phyloP scores from a whole-genome alignment of 305 asterid species.

The Fraxinus platypoda region DNA sequence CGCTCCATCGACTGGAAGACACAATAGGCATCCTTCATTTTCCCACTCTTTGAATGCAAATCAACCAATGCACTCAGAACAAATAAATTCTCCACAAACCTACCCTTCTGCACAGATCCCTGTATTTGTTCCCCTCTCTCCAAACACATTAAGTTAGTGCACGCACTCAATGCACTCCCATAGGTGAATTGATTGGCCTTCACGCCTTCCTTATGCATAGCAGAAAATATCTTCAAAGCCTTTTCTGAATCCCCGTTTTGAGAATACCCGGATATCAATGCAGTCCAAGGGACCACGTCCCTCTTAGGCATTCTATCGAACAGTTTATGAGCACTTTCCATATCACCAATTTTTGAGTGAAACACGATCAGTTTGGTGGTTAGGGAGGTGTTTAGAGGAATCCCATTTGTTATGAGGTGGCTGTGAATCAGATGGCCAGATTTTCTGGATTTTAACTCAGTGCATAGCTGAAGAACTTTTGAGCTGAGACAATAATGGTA shows the following conservation, averaged over 20 bases:
- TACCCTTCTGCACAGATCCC: constrained; percentile 41
- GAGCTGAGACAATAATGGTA: constrained; percentile 36
- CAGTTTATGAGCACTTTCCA: constrained; percentile 37
- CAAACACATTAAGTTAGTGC: constrained; percentile 39
- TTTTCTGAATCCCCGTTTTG: constrained; percentile 33
- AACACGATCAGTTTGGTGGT: constrained; percentile 41
- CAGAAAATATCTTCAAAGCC: constrained; percentile 37
- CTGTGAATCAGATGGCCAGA: constrained; percentile 39
- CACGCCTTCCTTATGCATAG: constrained; percentile 45
- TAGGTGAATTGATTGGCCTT: constrained; percentile 59
- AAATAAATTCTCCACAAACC: constrained; percentile 41
- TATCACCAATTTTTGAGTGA: constrained; percentile 33
- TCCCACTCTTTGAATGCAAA: constrained; percentile 56
- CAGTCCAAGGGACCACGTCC: constrained; percentile 53
- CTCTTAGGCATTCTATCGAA: constrained; percentile 35
- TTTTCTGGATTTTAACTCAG: constrained; percentile 27
- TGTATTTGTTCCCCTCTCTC: constrained; percentile 53
- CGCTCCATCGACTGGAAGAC: constrained; percentile 41
- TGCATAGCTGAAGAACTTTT: constrained; percentile 38
- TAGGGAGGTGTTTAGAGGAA: constrained; percentile 26
- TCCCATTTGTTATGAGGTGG: constrained; percentile 31
- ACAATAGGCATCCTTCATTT: constrained; percentile 45
- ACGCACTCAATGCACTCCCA: constrained; percentile 51
- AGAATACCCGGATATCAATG: constrained; percentile 49
- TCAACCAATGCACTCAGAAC: constrained; percentile 62